A percentile compares a stretch with the other conserved stretches of the same genome.
These are phyloP conservation scores for Coix lacrymajobi DNA, from an alignment of 176 grass and related monocot species.

Conservation along the genomic window DNA sequence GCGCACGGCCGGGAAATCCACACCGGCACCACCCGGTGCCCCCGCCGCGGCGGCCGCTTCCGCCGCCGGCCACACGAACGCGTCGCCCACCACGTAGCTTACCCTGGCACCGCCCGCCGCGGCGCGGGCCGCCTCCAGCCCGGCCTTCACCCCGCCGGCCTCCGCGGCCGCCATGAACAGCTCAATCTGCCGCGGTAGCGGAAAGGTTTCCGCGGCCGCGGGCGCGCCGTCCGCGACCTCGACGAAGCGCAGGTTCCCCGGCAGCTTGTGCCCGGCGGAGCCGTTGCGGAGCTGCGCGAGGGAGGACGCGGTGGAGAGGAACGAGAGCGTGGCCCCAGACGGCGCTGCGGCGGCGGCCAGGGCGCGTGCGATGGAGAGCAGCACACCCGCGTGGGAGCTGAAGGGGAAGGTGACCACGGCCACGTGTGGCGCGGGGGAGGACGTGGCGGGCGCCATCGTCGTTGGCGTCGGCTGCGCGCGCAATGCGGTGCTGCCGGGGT, in stretches of 20 bases:
- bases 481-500: no score
- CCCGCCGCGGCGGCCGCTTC: slow-evolving; percentile 23
- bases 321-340: neutral
- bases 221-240: slow-evolving; percentile 3
- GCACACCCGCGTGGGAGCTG: slow-evolving; percentile 44
- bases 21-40: slow-evolving; percentile 32
- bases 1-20: slow-evolving; percentile 33
- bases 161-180: no score
- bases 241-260: slow-evolving; percentile 37
- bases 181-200: slow-evolving; percentile 12
- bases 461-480: neutral
- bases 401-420: slow-evolving; percentile 55
- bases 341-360: slow-evolving; percentile 34
- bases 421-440: slow-evolving; percentile 35
- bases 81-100: slow-evolving; percentile 44
- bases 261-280: no score
- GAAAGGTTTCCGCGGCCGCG: neutral
- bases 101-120: no score
- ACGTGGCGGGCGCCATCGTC: neutral
- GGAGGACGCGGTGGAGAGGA: no score
- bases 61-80: slow-evolving; percentile 54
- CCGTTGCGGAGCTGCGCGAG: no score
- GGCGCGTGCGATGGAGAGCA: slow-evolving; percentile 35
- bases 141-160: no score
- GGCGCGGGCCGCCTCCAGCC: no score